Evolutionary conservation across 768 basidiomycete species (phyloP), one percentile per base, ranked within the genome.

Genomic region (Russula dissimulans): DNA sequence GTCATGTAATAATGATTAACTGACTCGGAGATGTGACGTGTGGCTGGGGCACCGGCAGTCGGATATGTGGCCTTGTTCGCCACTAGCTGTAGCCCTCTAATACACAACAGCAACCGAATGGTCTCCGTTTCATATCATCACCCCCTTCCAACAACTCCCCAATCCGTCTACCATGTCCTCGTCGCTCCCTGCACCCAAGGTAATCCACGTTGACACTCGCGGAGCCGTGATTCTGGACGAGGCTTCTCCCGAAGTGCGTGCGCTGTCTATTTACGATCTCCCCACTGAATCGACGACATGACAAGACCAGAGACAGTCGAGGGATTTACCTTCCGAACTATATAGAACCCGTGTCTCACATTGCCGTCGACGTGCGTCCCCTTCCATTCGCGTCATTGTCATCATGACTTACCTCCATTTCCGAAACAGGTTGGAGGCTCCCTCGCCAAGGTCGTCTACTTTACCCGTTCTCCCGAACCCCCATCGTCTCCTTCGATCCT

Each of bases 261-360:
- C 56, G 34, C 22, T 18, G 47, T 47, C 32, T 55, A 32, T 47
- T 5, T 42, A 56, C 62, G 48, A 55, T 54, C 47, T 47, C 51
- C 26, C 34, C 64, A 55, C 60, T 39, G 17, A 47, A 46, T 34
- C 63, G 52, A 61, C 50, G 56, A 56, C 60, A 54, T 43, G 49
- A 51, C 15, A 66, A 93, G 92, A 93, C 91, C 44, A 78, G 93
- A 65, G 95, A 97, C 73, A 94, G 91, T 69, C 80, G 95, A 70
- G 95, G 94, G 10, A 97, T 99, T 68, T 98, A 98, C 75, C 81
- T 99, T 36, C 97, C 97, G 56, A 95, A 97, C 70, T 86, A 98
- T 76, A 95, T 95, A 62, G 97, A 99, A 73, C 91, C 92, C 26
- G 87, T 99, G 15, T 97, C 94, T 18, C 94, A 98, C 71, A 94